Percentiles rank a stretch among this genome's conserved stretches.
Conservation (phyloP, 129 eudicot genomes). For the Escallonia rubra region DNA sequence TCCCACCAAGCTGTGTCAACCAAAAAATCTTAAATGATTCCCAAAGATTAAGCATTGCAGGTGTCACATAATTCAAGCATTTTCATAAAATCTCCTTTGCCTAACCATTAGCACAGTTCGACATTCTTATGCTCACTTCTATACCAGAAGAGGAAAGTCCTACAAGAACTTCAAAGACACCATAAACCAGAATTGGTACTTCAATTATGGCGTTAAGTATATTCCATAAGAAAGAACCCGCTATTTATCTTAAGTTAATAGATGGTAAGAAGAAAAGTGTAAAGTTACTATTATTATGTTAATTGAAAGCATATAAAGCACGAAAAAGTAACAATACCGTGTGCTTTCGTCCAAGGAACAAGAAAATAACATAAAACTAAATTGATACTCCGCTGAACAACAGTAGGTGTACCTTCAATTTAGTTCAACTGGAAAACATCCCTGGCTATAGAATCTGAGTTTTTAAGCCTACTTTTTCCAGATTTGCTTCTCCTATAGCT, state of each 20-base stretch:
- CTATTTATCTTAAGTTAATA: background rate
- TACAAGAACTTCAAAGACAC: background rate
- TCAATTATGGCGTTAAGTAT: background rate
- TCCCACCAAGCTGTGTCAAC: too few species aligned
- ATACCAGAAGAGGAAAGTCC: too few species aligned
- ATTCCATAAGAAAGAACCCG: background rate
- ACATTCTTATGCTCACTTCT: too few species aligned
- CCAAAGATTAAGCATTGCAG: too few species aligned
- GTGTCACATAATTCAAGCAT: too few species aligned
- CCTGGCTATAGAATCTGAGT: constrained; percentile 33
- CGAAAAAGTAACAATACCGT: constrained; percentile 26
- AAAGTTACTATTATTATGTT: constrained; percentile 19
- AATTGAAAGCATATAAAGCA: constrained; percentile 25
- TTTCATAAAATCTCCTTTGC: too few species aligned
- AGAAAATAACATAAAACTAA: constrained; percentile 23
- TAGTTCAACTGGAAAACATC: constrained; percentile 57
- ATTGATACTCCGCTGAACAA: constrained; percentile 20
- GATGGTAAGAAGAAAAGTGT: constrained; percentile 6
- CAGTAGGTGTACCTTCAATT: constrained; percentile 25
- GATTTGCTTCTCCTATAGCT: constrained; percentile 56
- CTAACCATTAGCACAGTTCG: too few species aligned
- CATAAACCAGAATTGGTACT: too few species aligned
- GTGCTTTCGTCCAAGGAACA: constrained; percentile 32
- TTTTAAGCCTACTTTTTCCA: constrained; percentile 46
- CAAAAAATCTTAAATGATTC: too few species aligned